Percentiles rank a stretch among this genome's conserved stretches.
phyloP scores from a whole-genome alignment of 2,329 filamentous ascomycete species.

The Botrytis aclada region DNA sequence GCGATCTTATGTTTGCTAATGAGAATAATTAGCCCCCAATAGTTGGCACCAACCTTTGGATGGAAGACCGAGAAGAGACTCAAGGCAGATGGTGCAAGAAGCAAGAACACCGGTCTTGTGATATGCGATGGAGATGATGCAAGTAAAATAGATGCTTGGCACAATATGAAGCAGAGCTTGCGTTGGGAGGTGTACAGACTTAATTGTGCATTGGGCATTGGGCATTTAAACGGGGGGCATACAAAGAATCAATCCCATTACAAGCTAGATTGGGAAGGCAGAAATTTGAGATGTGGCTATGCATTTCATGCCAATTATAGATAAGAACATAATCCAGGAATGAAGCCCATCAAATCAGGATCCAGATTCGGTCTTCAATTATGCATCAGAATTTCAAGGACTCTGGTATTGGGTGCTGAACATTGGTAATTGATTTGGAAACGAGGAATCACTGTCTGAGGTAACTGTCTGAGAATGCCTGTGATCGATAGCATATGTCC shows the following conservation, averaged over 20 bases:
- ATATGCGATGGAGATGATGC: background rate
- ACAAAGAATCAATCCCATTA: background rate
- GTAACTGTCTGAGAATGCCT: background rate
- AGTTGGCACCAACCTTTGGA: slow-evolving; percentile 26
- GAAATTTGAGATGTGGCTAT: background rate
- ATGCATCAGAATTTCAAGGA: background rate
- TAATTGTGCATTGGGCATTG: background rate
- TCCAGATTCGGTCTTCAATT: background rate
- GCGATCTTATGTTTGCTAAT: background rate
- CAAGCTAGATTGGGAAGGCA: background rate
- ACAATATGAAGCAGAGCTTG: background rate
- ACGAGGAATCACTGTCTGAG: background rate
- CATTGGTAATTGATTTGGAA: background rate
- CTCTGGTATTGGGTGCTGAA: background rate
- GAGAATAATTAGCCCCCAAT: slow-evolving; percentile 21
- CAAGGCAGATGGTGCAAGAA: slow-evolving; percentile 14
- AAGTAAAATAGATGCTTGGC: background rate
- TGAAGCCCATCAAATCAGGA: background rate
- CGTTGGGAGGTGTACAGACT: background rate
- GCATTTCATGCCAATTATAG: background rate
- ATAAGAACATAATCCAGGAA: background rate
- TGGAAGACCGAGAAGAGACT: slow-evolving; percentile 17
- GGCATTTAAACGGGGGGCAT: background rate
- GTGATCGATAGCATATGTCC: background rate
- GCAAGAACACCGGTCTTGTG: background rate